Conservation (phyloP, 306 rosid species). For the Mimosa pudica region DNA sequence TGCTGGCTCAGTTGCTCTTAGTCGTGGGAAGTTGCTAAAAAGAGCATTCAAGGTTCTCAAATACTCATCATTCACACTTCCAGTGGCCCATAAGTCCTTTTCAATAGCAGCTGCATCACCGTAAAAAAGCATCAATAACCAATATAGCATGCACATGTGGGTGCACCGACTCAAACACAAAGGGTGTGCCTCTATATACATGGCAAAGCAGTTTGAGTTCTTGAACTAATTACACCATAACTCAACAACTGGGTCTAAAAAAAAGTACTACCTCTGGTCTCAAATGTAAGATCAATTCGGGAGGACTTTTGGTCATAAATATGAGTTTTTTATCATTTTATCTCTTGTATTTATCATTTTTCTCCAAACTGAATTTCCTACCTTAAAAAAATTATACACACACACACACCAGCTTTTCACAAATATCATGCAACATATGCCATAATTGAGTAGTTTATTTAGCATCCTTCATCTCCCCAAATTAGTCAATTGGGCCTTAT, state of each 20-base stretch:
- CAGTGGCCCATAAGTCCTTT: constrained; percentile 94
- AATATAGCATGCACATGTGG: constrained; percentile 7
- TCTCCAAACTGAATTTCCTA: too few relatives aligned
- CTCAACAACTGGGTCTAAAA: constrained; percentile 13
- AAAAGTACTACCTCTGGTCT: background rate
- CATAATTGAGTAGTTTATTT: too few relatives aligned
- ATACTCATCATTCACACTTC: constrained; percentile 95
- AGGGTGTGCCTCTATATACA: constrained; percentile 14
- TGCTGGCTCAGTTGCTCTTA: constrained; percentile 97
- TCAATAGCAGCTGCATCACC: constrained; percentile 81
- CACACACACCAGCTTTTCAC: too few relatives aligned
- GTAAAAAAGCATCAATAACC: constrained; percentile 23
- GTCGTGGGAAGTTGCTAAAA: constrained; percentile 94
- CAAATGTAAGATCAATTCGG: background rate
- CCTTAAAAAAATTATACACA: too few relatives aligned
- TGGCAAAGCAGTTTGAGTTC: constrained; percentile 24
- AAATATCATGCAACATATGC: too few relatives aligned
- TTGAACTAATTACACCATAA: constrained; percentile 22
- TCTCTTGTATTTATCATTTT: too few relatives aligned
- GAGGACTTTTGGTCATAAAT: constrained; percentile 14
- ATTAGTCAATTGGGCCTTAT: too few relatives aligned
- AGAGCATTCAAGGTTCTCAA: constrained; percentile 93
- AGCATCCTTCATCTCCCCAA: too few relatives aligned
- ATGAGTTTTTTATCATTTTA: too few relatives aligned
- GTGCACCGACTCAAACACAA: background rate